phyloP scores from a whole-genome alignment of 169 alveolate genomes.

The Hepatocystis sp. region DNA sequence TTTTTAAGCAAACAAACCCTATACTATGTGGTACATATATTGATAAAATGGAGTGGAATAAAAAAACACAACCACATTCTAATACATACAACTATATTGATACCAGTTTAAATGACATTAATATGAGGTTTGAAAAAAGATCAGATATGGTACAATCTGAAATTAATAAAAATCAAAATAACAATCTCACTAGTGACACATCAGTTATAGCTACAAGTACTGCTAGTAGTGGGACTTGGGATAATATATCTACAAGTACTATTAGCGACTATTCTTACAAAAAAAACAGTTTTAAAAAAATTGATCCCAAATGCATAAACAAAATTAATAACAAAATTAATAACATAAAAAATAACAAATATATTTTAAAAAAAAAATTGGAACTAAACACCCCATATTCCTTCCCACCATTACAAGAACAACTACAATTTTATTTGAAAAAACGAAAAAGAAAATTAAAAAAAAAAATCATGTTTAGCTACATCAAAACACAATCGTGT shows the following conservation, averaged over 20 bases:
- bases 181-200: too few species aligned
- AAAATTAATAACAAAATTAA: slow-evolving; percentile 2
- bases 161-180: too few species aligned
- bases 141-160: too few species aligned
- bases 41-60: neutral
- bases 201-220: too few species aligned
- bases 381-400: slow-evolving; percentile 24
- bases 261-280: too few species aligned
- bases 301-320: neutral
- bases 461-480: slow-evolving; percentile 51
- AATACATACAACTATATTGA: too few species aligned
- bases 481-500: slow-evolving; percentile 23
- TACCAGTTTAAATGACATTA: too few species aligned
- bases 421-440: slow-evolving; percentile 27
- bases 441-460: slow-evolving; percentile 28
- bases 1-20: slow-evolving; percentile 2
- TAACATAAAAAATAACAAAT: slow-evolving; percentile 2
- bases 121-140: too few species aligned
- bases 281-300: neutral
- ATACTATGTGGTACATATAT: slow-evolving; percentile 14
- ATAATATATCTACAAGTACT: too few species aligned
- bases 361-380: slow-evolving; percentile 7
- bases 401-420: slow-evolving; percentile 45
- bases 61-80: neutral
- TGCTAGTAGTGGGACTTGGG: too few species aligned